Percentiles rank a stretch among this genome's conserved stretches.
Evolutionary conservation across 192 early-diverging fungal genomes (phyloP).

Genomic region (Jimgerdemannia lactiflua): DNA sequence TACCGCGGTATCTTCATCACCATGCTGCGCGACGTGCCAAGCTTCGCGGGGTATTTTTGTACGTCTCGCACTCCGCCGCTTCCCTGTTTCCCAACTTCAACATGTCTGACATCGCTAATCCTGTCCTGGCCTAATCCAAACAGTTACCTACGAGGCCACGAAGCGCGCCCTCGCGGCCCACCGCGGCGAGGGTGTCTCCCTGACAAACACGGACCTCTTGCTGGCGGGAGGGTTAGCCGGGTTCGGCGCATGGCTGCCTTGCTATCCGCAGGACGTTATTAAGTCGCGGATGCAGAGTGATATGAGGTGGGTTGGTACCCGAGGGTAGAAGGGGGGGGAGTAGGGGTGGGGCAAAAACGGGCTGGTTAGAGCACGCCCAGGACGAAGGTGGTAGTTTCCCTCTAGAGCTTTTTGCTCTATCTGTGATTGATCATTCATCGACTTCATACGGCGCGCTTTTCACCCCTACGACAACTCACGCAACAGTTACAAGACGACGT

Average conservation of each 20-base stretch:
- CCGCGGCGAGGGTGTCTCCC: slow-evolving; percentile 45
- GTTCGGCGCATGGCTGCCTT: slow-evolving; percentile 86
- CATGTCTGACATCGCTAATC: too few species aligned
- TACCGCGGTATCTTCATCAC: slow-evolving; percentile 94
- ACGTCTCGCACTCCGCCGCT: slow-evolving; percentile 1
- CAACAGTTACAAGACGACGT: slow-evolving; percentile 24
- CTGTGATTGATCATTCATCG: too few species aligned
- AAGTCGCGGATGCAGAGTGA: slow-evolving; percentile 77
- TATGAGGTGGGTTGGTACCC: slow-evolving; percentile 26
- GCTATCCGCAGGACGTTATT: slow-evolving; percentile 82
- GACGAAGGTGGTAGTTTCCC: too few species aligned
- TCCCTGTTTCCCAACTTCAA: not conserved
- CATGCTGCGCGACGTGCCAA: slow-evolving; percentile 86
- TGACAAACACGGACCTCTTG: slow-evolving; percentile 76
- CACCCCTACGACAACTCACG: too few species aligned
- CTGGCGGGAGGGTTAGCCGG: slow-evolving; percentile 94
- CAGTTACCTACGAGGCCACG: slow-evolving; percentile 81
- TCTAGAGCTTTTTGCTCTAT: too few species aligned
- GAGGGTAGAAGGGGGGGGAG: too few species aligned
- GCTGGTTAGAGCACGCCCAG: too few species aligned
- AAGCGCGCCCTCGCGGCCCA: slow-evolving; percentile 61
- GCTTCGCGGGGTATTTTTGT: slow-evolving; percentile 93
- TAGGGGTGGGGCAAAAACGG: not conserved
- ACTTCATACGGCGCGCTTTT: too few species aligned
- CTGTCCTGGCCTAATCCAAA: too few species aligned